Evolutionary conservation across 116 monocot species (phyloP).

Genomic region (Zostera marina): DNA sequence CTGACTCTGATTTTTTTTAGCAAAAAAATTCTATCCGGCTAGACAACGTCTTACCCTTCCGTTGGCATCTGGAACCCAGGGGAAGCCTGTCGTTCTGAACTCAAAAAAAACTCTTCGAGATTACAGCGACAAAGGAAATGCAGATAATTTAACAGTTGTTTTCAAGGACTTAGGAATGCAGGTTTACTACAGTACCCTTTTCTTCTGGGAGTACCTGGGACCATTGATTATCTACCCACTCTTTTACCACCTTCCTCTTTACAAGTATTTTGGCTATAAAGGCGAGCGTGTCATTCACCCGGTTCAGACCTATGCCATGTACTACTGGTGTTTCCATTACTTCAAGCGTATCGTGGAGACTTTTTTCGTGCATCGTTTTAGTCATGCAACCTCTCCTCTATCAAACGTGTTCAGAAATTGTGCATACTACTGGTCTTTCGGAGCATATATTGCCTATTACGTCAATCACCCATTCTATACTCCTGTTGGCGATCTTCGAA

Average conservation of each 20-base stretch:
- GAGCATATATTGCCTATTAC: conserved; percentile 75
- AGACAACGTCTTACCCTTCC: conserved; percentile 84
- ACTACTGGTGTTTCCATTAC: conserved; percentile 86
- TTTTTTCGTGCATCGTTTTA: conserved; percentile 85
- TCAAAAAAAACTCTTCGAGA: conserved; percentile 44
- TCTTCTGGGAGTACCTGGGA: conserved; percentile 89
- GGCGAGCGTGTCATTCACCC: conserved; percentile 43
- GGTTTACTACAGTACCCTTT: conserved; percentile 73
- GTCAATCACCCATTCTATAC: conserved; percentile 75
- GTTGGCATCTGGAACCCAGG: conserved; percentile 23
- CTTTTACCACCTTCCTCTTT: conserved; percentile 75
- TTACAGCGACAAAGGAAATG: conserved; percentile 42
- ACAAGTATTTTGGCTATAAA: conserved; percentile 69
- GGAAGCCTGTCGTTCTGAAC: conserved; percentile 43
- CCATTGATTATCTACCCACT: conserved; percentile 73
- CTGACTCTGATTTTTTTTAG: conserved; percentile 19
- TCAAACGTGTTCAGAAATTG: conserved; percentile 88
- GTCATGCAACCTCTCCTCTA: conserved; percentile 84
- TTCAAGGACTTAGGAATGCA: conserved; percentile 81
- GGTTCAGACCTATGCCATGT: conserved; percentile 74
- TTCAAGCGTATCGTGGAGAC: conserved; percentile 83
- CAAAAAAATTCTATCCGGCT: conserved; percentile 60
- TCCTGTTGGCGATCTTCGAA: conserved; percentile 57
- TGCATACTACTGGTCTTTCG: conserved; percentile 86
- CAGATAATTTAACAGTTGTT: conserved; percentile 37